phyloP scores from a whole-genome alignment of 2,329 filamentous ascomycete species.

The Daldinia sp. region DNA sequence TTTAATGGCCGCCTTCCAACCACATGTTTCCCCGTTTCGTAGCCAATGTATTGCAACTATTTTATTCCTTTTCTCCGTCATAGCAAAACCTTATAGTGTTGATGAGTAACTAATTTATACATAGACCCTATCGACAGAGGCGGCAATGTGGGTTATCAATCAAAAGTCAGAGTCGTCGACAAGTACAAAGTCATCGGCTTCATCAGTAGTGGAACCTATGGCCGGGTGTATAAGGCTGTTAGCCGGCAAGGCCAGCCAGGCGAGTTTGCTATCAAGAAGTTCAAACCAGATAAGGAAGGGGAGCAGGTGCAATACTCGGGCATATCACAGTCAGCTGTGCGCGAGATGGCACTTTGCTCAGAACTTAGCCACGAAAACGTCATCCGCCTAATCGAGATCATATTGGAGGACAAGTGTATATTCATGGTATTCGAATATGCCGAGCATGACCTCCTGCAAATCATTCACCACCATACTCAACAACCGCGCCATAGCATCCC shows the following conservation, averaged over 20 bases:
- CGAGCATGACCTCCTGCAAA: constrained; percentile 96
- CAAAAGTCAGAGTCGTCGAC: constrained; percentile 90
- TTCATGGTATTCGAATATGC: constrained; percentile 99
- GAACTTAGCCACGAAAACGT: constrained; percentile 91
- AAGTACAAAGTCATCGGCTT: constrained; percentile 97
- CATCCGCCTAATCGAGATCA: constrained; percentile 92
- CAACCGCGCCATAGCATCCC: constrained; percentile 89
- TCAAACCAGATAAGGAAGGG: constrained; percentile 98
- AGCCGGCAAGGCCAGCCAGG: constrained; percentile 78
- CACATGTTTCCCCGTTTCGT: constrained; percentile 22
- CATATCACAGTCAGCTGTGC: constrained; percentile 95
- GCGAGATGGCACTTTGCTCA: constrained; percentile 96
- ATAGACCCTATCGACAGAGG: constrained; percentile 67
- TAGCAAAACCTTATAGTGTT: not conserved
- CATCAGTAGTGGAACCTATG: constrained; percentile 98
- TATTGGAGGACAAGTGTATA: constrained; percentile 98
- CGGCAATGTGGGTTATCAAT: constrained; percentile 64
- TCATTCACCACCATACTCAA: constrained; percentile 97
- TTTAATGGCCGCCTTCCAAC: constrained; percentile 28
- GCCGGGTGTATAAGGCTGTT: constrained; percentile 95
- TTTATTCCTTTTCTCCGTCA: not conserved
- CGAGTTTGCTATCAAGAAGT: constrained; percentile 99
- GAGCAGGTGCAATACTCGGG: constrained; percentile 95
- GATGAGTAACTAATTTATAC: constrained; percentile 11
- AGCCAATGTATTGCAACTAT: constrained; percentile 31